Percentiles rank a stretch among this genome's conserved stretches.
These are phyloP conservation scores for Neopestalotiopsis sp. DNA, from an alignment of 2,329 filamentous ascomycete genomes.

Conservation along the genomic window DNA sequence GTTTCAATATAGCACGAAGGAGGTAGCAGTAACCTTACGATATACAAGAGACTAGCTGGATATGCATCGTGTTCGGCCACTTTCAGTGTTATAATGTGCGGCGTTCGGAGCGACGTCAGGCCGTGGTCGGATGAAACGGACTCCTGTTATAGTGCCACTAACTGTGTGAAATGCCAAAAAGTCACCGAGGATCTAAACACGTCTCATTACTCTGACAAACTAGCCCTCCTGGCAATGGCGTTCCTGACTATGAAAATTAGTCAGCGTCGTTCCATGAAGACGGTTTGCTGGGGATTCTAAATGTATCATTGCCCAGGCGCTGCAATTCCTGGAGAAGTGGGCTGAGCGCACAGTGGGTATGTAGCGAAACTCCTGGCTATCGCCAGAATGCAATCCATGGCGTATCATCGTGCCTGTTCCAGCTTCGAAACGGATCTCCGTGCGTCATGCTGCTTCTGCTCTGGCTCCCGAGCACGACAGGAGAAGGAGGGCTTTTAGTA, in stretches of 20 bases:
- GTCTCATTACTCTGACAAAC: background rate
- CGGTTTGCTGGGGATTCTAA: too few relatives aligned
- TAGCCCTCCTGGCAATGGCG: background rate
- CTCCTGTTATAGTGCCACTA: background rate
- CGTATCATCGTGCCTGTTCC: background rate
- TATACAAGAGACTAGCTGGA: too few relatives aligned
- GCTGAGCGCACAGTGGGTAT: too few relatives aligned
- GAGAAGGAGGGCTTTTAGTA: background rate
- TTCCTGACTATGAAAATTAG: background rate
- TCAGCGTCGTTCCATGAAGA: background rate
- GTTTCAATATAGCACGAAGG: background rate
- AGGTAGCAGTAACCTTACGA: background rate
- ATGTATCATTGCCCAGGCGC: too few relatives aligned
- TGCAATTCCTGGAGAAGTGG: too few relatives aligned
- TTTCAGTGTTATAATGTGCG: background rate
- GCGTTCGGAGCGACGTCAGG: background rate
- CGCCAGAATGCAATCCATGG: background rate
- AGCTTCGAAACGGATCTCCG: constrained; percentile 1
- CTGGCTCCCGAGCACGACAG: background rate
- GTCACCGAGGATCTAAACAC: background rate
- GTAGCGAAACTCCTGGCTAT: too few relatives aligned
- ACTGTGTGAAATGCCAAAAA: background rate
- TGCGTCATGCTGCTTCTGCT: background rate
- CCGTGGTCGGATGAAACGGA: background rate
- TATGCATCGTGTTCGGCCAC: background rate